These are phyloP conservation scores for Alternaria sp. DNA, from an alignment of 2,329 filamentous ascomycete species.

Conservation along the genomic window DNA sequence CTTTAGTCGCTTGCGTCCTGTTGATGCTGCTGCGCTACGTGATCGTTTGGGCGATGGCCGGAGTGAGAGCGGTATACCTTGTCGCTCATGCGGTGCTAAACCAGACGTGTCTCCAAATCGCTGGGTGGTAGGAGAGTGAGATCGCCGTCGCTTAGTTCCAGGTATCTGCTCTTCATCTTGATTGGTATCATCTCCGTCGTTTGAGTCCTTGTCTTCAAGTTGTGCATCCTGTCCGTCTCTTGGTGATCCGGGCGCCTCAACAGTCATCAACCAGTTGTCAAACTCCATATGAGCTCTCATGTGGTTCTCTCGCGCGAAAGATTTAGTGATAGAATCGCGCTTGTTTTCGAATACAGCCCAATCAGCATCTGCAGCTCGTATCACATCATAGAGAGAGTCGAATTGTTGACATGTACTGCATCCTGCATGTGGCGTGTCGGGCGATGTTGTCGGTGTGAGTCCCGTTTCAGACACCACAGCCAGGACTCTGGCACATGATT, in stretches of 20 bases:
- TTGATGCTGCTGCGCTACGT: conserved; percentile 11
- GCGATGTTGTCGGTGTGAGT: conserved; percentile 9
- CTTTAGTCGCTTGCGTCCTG: conserved; percentile 28
- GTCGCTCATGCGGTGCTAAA: neutral
- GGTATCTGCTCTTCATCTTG: conserved; percentile 3
- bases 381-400: conserved; percentile 20
- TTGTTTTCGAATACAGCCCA: conserved; percentile 22
- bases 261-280: conserved; percentile 37
- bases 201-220: neutral
- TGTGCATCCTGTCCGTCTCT: neutral
- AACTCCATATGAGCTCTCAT: conserved; percentile 28
- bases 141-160: conserved; percentile 16
- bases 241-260: conserved; percentile 21
- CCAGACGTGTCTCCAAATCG: neutral
- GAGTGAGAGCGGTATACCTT: conserved; percentile 3
- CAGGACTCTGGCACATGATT: conserved; percentile 15
- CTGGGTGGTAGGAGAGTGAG: conserved; percentile 14
- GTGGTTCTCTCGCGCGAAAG: conserved; percentile 22
- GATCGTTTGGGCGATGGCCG: conserved; percentile 14
- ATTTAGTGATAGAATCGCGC: conserved; percentile 21
- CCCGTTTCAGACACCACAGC: conserved; percentile 21
- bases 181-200: neutral
- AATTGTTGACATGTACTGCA: conserved; percentile 33
- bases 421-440: conserved; percentile 1
- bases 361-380: conserved; percentile 21